phyloP scores from a whole-genome alignment of 2,329 filamentous ascomycete genomes.

The Trichothecium sympodiale region DNA sequence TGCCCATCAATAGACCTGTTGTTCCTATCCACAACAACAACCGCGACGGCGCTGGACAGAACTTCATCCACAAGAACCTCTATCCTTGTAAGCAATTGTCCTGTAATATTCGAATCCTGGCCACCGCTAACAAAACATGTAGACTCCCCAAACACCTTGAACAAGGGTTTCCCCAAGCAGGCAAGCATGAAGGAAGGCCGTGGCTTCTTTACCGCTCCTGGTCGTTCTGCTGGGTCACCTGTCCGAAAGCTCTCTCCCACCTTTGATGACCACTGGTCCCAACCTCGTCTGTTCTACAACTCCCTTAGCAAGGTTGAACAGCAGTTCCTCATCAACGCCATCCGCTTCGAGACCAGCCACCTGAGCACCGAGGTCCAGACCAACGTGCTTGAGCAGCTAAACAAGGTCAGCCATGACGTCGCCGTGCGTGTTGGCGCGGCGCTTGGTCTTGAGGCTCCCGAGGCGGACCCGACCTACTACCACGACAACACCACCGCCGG shows the following conservation, averaged over 20 bases:
- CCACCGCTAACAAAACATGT: slow-evolving; percentile 5
- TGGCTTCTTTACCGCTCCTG: slow-evolving; percentile 60
- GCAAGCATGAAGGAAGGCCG: slow-evolving; percentile 52
- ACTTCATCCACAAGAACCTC: slow-evolving; percentile 56
- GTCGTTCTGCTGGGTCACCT: slow-evolving; percentile 42
- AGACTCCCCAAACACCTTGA: slow-evolving; percentile 57
- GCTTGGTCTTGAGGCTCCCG: slow-evolving; percentile 47
- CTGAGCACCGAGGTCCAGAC: slow-evolving; percentile 48
- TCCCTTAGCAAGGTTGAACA: slow-evolving; percentile 51
- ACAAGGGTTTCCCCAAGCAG: slow-evolving; percentile 50
- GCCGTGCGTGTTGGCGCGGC: slow-evolving; percentile 52
- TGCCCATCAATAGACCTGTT: slow-evolving; percentile 21
- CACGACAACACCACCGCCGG: slow-evolving; percentile 54
- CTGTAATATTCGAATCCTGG: background rate
- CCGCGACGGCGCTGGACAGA: slow-evolving; percentile 57
- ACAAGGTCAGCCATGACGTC: slow-evolving; percentile 56
- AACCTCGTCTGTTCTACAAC: slow-evolving; percentile 56
- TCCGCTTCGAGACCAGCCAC: slow-evolving; percentile 59
- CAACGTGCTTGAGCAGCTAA: slow-evolving; percentile 59
- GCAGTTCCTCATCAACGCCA: slow-evolving; percentile 62
- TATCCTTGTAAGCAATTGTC: slow-evolving; percentile 33
- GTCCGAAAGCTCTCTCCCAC: slow-evolving; percentile 40
- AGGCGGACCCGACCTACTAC: slow-evolving; percentile 53
- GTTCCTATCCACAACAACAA: slow-evolving; percentile 61
- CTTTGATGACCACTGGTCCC: slow-evolving; percentile 43